Evolutionary conservation across 2,329 filamentous ascomycete species (phyloP), one percentile per base, ranked within the genome.

Genomic region (Didymella glomerata): DNA sequence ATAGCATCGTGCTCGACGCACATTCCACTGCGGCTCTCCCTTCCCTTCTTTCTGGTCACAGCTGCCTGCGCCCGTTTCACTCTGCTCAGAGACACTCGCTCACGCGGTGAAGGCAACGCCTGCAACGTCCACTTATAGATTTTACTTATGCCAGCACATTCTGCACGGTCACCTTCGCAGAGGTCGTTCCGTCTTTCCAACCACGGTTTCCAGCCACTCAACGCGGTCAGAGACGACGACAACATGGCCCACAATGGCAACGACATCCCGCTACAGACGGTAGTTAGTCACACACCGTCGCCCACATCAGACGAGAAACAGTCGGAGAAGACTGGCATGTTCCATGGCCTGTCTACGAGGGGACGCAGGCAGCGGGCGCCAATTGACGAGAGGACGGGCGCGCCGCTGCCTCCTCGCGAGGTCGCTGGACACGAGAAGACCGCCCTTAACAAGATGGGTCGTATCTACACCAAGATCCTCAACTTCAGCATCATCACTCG

Each of bases 401-500:
- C 63, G n/a, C 67, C 66, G 40, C 32, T 65, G 38, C 66, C 62
- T 36, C 60, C 60, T 28, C 74, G 74, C 20, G 77, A 77, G 38
- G 76, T 78, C 51, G 78, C 77, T 3, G 57, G 47, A 5, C 83
- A 85, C 52, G 83, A 86, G 64, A 83, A 85, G 57, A 84, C 80
- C 18, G 71, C 72, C 2, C 66, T 88, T 63, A 88, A 82, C 41
- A 78, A 78, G 48, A 84, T 88, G 80, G 87, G 86, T 48, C 81
- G 78, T 61, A 72, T 89, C 54, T 89, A 89, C 76, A 80, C 81
- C 68, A 85, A 84, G 68, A 81, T 89, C 53, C 76, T 86, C 65
- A 83, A 88, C 67, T 88, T 85, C 76, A 88, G 85, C 54, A 83
- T 88, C 61, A 67, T 89, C 66, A 88, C 86, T 47, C 81, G 86